Evolutionary conservation across 2,329 filamentous ascomycete genomes (phyloP), one percentile per base, ranked within the genome.

Genomic region (Emergomyces orientalis): DNA sequence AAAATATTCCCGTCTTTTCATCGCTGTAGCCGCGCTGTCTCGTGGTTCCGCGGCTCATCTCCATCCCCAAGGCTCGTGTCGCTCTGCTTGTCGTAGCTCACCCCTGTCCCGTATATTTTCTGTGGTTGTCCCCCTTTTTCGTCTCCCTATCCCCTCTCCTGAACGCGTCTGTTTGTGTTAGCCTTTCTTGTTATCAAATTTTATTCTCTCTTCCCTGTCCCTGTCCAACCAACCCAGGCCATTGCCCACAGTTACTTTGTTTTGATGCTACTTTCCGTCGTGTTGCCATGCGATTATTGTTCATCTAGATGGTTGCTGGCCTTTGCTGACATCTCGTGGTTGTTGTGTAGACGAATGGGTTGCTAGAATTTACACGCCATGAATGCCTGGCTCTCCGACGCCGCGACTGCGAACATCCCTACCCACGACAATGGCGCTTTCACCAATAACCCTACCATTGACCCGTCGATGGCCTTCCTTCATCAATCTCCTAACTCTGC

Each of bases 321-420:
- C 4, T 37, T 22, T 34, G 47, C 39, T 59, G 30, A 57, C 39
- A 43, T 8, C n/a, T 32, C 8, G 32, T 34, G 62, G 47, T 22
- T 45, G 39, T 54, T 60, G 25, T 51, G 45, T 17, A 64, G 62
- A 62, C 66, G 64, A 61, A 67, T 67, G 66, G 66, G 66, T 62
- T 51, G 62, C 63, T 63, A 64, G 63, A 56, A 65, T 64, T 55
- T 56, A 54, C 72, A 74, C 78, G 78, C 77, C 73, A 80, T 81
- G 79, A 81, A 80, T 77, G 76, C 76, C 73, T 80, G 79, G 79
- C 77, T 77, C 69, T 72, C 75, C 73, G 78, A 80, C 73, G 74
- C 74, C 73, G 76, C 77, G 71, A 75, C 75, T 67, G 64, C 64
- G 59, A 65, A 62, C 52, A 74, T 79, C 67, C 77, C 76, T 68